Conservation (phyloP, 371 early-diverging fungal species). For the Parasitella parasitica region DNA sequence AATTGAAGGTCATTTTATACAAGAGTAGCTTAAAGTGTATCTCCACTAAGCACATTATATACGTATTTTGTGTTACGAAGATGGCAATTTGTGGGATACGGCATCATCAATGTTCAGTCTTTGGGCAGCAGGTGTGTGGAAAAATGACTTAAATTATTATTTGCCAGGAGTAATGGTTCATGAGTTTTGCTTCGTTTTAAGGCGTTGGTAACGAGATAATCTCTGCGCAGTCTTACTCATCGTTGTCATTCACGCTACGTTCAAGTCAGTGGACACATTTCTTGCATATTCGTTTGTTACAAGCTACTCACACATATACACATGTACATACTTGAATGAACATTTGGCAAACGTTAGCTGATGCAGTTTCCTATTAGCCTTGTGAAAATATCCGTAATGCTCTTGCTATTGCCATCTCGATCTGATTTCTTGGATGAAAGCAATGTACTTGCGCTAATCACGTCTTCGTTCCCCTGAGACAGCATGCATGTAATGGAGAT, state of each 20-base stretch:
- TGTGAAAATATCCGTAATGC: background rate
- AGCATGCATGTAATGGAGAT: background rate
- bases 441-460: background rate
- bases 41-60: slow-evolving; percentile 20
- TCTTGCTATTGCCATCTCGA: slow-evolving; percentile 6
- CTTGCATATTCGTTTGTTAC: background rate
- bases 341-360: background rate
- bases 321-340: background rate
- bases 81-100: slow-evolving; percentile 19
- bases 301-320: background rate
- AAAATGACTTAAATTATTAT: slow-evolving; percentile 2
- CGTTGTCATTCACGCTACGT: background rate
- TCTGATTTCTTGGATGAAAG: background rate
- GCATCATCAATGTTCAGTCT: background rate
- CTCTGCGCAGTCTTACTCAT: background rate
- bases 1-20: slow-evolving; percentile 6
- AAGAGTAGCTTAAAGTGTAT: slow-evolving; percentile 18
- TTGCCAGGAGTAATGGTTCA: slow-evolving; percentile 1
- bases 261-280: background rate
- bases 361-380: background rate
- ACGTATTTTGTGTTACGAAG: slow-evolving; percentile 20
- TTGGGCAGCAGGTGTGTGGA: slow-evolving; percentile 4
- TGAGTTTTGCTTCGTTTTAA: background rate
- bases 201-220: background rate
- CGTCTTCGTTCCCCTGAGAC: background rate